Percentiles rank a stretch among this genome's conserved stretches.
Evolutionary conservation across 108 stramenopile species (phyloP).

Genomic region (Schizochytrium sp.): DNA sequence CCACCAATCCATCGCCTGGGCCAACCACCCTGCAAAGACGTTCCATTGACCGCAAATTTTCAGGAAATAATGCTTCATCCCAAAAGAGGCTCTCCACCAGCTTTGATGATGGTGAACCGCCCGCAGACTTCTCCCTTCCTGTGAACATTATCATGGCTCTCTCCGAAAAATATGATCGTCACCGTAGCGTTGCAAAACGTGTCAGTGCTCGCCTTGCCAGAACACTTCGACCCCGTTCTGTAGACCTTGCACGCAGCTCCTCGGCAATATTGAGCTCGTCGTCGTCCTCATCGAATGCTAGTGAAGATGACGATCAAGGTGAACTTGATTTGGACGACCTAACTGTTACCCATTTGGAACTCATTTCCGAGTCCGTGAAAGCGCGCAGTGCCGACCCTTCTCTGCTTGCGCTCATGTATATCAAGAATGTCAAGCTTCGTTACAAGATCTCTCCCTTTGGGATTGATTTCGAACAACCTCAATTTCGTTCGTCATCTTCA

Average conservation of each 20-base stretch:
- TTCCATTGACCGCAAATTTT: neutral
- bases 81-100: neutral
- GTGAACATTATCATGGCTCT: neutral
- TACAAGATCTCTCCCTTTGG: conserved; percentile 62
- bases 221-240: conserved; percentile 21
- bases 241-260: neutral
- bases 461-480: conserved; percentile 40
- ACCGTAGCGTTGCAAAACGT: conserved; percentile 42
- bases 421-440: conserved; percentile 75
- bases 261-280: neutral
- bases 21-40: neutral
- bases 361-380: conserved; percentile 40
- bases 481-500: conserved; percentile 23
- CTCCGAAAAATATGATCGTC: neutral
- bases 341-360: neutral
- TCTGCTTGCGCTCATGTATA: conserved; percentile 70
- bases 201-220: neutral
- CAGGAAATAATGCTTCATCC: neutral
- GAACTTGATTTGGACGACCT: conserved; percentile 35
- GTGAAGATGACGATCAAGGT: conserved; percentile 2
- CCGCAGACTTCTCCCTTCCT: neutral
- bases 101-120: neutral
- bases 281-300: too few relatives aligned
- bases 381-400: conserved; percentile 63
- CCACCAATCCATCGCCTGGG: too few relatives aligned